Evolutionary conservation across 768 basidiomycete species (phyloP).

Genomic region (Myochromella boudieri): DNA sequence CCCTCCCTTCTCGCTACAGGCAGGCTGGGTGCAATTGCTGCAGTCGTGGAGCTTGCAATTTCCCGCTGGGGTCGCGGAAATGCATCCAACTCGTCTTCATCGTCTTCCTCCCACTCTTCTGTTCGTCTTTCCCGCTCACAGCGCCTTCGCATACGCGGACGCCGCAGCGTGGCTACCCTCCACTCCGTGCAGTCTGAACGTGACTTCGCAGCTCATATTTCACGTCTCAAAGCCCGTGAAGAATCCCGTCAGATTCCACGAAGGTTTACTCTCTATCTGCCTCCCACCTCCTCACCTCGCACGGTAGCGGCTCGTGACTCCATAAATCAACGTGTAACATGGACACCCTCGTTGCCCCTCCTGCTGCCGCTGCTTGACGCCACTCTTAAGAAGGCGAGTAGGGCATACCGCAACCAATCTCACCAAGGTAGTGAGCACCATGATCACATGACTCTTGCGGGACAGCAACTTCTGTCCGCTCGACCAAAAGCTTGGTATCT

Average conservation of each 20-base stretch:
- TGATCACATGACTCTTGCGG: constrained; percentile 10
- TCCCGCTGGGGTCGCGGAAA: constrained; percentile 66
- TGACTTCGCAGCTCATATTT: constrained; percentile 58
- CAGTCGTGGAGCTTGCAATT: constrained; percentile 70
- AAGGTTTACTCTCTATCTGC: constrained; percentile 65
- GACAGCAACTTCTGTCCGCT: neutral
- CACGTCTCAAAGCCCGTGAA: constrained; percentile 61
- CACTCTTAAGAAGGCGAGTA: constrained; percentile 41
- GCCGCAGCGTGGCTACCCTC: constrained; percentile 51
- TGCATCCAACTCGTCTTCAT: constrained; percentile 36
- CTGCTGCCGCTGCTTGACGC: constrained; percentile 51
- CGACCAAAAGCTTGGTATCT: constrained; percentile 81
- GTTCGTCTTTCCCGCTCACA: constrained; percentile 40
- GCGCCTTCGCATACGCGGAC: constrained; percentile 40
- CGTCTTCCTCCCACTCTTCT: constrained; percentile 39
- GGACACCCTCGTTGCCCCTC: constrained; percentile 45
- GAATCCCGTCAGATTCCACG: constrained; percentile 59
- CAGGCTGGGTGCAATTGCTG: constrained; percentile 51
- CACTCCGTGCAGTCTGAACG: constrained; percentile 55
- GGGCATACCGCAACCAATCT: constrained; percentile 27
- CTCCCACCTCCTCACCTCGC: constrained; percentile 30
- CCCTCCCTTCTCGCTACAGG: constrained; percentile 37
- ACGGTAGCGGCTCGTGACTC: constrained; percentile 1
- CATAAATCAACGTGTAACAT: constrained; percentile 29
- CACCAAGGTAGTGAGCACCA: constrained; percentile 22